Percentiles rank a stretch among this genome's conserved stretches.
Evolutionary conservation across 1,284 basidiomycete species (phyloP).

Genomic region (Cutaneotrichosporon cutaneum): DNA sequence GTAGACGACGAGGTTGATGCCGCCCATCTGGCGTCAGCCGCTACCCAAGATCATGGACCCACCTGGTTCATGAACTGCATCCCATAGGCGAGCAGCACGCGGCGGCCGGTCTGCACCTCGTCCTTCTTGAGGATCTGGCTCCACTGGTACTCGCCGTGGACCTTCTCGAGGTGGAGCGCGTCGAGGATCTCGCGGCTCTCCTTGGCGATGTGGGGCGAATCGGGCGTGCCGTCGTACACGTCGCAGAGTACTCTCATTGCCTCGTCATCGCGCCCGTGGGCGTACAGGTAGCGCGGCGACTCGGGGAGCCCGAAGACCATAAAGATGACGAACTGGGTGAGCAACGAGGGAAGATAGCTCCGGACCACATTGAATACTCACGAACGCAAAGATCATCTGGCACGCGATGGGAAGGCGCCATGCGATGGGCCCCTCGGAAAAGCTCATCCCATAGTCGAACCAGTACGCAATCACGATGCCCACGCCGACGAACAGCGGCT

Average conservation of each 20-base stretch:
- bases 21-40: constrained; percentile 10
- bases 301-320: constrained; percentile 25
- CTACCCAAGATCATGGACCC: neutral
- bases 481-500: constrained; percentile 18
- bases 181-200: constrained; percentile 20
- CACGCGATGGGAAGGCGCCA: constrained; percentile 16
- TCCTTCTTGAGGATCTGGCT: constrained; percentile 20
- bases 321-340: constrained; percentile 3
- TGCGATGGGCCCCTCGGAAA: constrained; percentile 4
- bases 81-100: constrained; percentile 19
- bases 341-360: neutral
- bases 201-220: constrained; percentile 13
- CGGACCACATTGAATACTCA: neutral
- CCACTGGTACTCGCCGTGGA: constrained; percentile 22
- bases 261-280: constrained; percentile 17
- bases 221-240: constrained; percentile 15
- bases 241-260: constrained; percentile 22
- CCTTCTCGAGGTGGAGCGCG: constrained; percentile 36
- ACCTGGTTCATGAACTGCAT: constrained; percentile 21
- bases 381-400: constrained; percentile 14
- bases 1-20: constrained; percentile 23
- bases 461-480: constrained; percentile 18
- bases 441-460: constrained; percentile 19
- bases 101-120: constrained; percentile 20
- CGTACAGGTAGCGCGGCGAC: constrained; percentile 24